Base-by-base conservation (phyloP, 257 asterid genomes). In the Euphrasia confusa region DNA sequence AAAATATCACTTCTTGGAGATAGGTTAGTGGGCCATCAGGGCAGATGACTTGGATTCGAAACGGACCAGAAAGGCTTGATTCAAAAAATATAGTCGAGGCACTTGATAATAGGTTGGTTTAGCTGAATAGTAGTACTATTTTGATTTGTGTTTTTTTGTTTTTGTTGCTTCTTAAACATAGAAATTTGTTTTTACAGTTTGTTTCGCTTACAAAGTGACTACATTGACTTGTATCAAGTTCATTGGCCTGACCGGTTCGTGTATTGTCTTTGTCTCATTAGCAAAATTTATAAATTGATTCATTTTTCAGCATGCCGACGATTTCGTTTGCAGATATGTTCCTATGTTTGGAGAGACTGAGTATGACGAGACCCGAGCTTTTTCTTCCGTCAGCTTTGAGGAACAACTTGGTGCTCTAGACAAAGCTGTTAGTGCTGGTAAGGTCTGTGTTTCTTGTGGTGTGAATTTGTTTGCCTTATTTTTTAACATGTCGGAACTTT, bases 221-320 rank as follows among this genome's bases (percentile, higher is more conserved):
- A 81, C 69, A 81, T 88, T 24, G 98, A 91, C 80, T 70, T 91
- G 87, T 91, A 91, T 76, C 98, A 91, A 78, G 26, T 91, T 80
- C 98, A 88, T 81, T 86, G 98, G 97, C 98, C 98, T 61, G 98
- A 91, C 78, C 93, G 98, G 98, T 91, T 75, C 66, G 98, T 85
- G 70, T 68, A 42, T 61, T 65, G 32, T 77, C 71, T 64, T 18
- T 50, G 35, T 66, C 64, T 45, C 58, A 39, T 65, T 35, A 40
- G 33, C 61, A 37, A 64, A 56, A 55, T 44, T 5, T 33, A 0
- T 33, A 6, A 6, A 6, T 35, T 45, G 17, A 44, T 32, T 67
- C 55, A 26, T 57, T 42, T 65, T 69, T 48, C 63, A 50, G 45
- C 60, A 28, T 58, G 24, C 0, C 40, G 4, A 54, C 33, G 68